A percentile compares a stretch with the other conserved stretches of the same genome.
phyloP scores from a whole-genome alignment of 2,329 filamentous ascomycete species.

The Zymoseptoria brevis region DNA sequence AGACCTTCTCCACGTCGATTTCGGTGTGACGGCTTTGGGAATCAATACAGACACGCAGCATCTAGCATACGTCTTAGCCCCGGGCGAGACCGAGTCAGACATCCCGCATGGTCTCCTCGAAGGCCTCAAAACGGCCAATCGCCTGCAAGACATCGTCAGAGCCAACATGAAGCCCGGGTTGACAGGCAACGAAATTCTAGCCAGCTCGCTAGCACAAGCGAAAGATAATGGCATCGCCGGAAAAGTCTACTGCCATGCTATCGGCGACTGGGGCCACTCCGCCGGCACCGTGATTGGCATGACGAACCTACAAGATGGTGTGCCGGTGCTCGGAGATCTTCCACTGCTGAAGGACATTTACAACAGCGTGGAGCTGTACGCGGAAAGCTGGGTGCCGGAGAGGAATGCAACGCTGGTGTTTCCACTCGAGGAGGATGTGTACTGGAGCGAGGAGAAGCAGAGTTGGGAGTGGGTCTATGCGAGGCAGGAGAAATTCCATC shows the following conservation, averaged over 20 bases:
- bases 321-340: conserved; percentile 15
- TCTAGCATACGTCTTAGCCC: conserved; percentile 14
- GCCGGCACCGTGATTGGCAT: conserved; percentile 17
- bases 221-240: conserved; percentile 8
- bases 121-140: conserved; percentile 12
- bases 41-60: conserved; percentile 19
- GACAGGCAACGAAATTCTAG: conserved; percentile 13
- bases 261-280: conserved; percentile 18
- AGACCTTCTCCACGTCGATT: conserved; percentile 17
- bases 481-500: conserved; percentile 16
- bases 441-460: conserved; percentile 11
- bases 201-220: conserved; percentile 5
- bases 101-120: conserved; percentile 10
- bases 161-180: conserved; percentile 10
- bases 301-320: conserved; percentile 15
- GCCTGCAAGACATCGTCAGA: conserved; percentile 15
- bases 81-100: conserved; percentile 4
- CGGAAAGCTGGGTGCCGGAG: conserved; percentile 13
- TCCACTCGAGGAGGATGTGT: conserved; percentile 18
- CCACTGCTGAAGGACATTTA: conserved; percentile 13
- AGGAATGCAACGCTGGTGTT: conserved; percentile 13
- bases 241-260: conserved; percentile 15
- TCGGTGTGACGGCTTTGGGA: conserved; percentile 15
- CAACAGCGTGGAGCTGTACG: conserved; percentile 16
- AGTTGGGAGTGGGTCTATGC: conserved; percentile 16